Evolutionary conservation across 2,329 filamentous ascomycete genomes (phyloP).

Genomic region (Phaeophleospora eucalypticola): DNA sequence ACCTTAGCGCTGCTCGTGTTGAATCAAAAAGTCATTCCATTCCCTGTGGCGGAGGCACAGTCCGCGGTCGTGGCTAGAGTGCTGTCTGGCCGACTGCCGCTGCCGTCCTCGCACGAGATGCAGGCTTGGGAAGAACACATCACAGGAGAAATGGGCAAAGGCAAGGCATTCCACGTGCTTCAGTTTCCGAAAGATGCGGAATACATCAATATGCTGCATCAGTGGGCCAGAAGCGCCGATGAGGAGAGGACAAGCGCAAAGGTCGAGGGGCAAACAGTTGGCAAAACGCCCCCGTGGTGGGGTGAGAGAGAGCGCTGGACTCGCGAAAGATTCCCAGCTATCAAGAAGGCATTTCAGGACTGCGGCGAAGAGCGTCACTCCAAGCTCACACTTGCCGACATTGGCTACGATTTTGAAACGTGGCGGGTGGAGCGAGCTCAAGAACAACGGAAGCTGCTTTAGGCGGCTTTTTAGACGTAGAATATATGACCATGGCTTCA

Average conservation of each 20-base stretch:
- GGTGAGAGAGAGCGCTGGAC: constrained; percentile 67
- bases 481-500: too few relatives aligned
- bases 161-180: constrained; percentile 52
- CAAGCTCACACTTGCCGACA: constrained; percentile 63
- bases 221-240: constrained; percentile 53
- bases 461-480: too few relatives aligned
- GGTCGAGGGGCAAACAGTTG: constrained; percentile 26
- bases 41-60: constrained; percentile 75
- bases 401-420: constrained; percentile 52
- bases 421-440: constrained; percentile 26
- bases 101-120: constrained; percentile 66
- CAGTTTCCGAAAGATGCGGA: constrained; percentile 59
- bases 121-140: constrained; percentile 57
- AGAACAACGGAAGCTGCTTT: neutral
- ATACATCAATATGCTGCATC: constrained; percentile 66
- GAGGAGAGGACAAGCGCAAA: constrained; percentile 22
- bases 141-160: constrained; percentile 39
- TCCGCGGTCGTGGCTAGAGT: constrained; percentile 71
- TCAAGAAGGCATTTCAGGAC: constrained; percentile 68
- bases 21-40: constrained; percentile 82
- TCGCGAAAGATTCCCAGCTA: constrained; percentile 61
- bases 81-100: constrained; percentile 64
- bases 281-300: constrained; percentile 70
- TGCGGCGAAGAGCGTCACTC: constrained; percentile 54
- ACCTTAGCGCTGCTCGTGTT: constrained; percentile 74